Evolutionary conservation across 2,329 filamentous ascomycete genomes (phyloP).

Genomic region (Cryphonectria parasitica): DNA sequence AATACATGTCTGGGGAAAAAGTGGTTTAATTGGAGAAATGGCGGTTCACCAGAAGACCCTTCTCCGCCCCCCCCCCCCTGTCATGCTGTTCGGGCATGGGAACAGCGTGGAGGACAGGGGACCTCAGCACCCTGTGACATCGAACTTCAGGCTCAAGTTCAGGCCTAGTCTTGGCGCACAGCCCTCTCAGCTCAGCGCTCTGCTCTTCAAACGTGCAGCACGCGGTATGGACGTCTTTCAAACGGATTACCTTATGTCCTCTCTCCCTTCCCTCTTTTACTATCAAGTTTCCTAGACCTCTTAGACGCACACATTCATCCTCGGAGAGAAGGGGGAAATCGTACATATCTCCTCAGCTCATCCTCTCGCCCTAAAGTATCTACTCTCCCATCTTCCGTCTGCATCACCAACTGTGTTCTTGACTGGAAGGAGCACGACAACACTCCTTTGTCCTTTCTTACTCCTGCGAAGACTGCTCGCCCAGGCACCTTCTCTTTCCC

Average conservation of each 20-base stretch:
- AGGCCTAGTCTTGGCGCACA: background rate
- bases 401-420: background rate
- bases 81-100: background rate
- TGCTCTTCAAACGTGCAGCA: too few relatives aligned
- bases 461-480: background rate
- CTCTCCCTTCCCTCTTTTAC: background rate
- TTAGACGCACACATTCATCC: background rate
- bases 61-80: too few relatives aligned
- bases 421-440: background rate
- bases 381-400: background rate
- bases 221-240: too few relatives aligned
- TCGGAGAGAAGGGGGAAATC: background rate
- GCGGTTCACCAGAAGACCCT: background rate
- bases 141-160: background rate
- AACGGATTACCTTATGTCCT: too few relatives aligned
- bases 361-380: background rate
- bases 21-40: background rate
- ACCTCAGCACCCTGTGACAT: background rate
- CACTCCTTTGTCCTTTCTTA: background rate
- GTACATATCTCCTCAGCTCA: too few relatives aligned
- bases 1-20: background rate
- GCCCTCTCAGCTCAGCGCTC: background rate
- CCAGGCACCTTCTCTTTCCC: background rate
- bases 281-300: background rate
- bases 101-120: background rate